Evolutionary conservation across 257 asterid genomes (phyloP).

Genomic region (Ilex aquifolium): DNA sequence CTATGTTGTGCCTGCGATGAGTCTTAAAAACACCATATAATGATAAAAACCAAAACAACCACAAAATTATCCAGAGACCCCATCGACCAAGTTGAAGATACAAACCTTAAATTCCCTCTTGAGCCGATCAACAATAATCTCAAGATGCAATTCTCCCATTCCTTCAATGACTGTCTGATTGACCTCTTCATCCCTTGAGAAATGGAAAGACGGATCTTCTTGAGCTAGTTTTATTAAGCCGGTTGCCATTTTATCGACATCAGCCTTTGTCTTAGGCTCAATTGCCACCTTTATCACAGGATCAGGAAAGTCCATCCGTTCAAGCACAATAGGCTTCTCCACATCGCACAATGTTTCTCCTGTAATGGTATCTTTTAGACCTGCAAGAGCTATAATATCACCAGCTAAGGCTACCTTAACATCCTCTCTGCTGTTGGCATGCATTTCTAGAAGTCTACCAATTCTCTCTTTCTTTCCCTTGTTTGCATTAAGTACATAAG

Average conservation of each 20-base stretch:
- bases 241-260: slow-evolving; percentile 83
- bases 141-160: slow-evolving; percentile 97
- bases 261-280: slow-evolving; percentile 97
- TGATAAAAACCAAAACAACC: not conserved
- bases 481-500: slow-evolving; percentile 79
- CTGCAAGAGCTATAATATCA: slow-evolving; percentile 94
- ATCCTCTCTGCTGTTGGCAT: slow-evolving; percentile 95
- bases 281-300: slow-evolving; percentile 98
- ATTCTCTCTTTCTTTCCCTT: slow-evolving; percentile 93
- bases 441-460: slow-evolving; percentile 95
- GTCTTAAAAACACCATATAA: not conserved
- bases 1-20: no score
- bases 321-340: slow-evolving; percentile 76
- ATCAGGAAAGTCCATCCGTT: slow-evolving; percentile 98
- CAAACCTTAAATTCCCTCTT: slow-evolving; percentile 90
- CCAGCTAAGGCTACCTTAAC: slow-evolving; percentile 72
- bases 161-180: slow-evolving; percentile 97
- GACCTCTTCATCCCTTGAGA: slow-evolving; percentile 89
- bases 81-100: not conserved
- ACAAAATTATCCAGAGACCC: not conserved
- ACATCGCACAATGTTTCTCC: slow-evolving; percentile 92
- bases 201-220: slow-evolving; percentile 98
- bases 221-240: slow-evolving; percentile 93
- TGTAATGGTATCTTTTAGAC: slow-evolving; percentile 85
- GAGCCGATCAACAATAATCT: slow-evolving; percentile 93